These are phyloP conservation scores for Pichiaceae sp. DNA, from an alignment of 1,139 yeast species.

Conservation along the genomic window DNA sequence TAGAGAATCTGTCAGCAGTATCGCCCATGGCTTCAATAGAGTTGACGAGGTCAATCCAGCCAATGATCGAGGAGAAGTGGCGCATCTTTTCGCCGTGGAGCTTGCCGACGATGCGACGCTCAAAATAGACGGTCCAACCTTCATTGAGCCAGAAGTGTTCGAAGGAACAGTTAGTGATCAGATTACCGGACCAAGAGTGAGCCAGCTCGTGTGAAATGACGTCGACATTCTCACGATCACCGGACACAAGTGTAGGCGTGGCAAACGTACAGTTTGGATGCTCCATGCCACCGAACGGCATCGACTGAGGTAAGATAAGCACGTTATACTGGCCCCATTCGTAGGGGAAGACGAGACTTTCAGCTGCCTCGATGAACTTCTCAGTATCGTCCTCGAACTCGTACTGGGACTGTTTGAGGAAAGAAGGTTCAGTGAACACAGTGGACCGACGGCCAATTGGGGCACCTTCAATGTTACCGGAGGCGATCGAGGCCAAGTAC, in stretches of 20 bases:
- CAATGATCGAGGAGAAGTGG: conserved; percentile 77
- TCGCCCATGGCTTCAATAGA: conserved; percentile 56
- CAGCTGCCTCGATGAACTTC: conserved; percentile 74
- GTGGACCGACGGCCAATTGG: conserved; percentile 81
- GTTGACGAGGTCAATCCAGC: conserved; percentile 75
- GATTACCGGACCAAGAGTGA: conserved; percentile 88
- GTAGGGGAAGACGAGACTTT: conserved; percentile 66
- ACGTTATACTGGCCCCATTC: conserved; percentile 85
- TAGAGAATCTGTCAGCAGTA: conserved; percentile 45
- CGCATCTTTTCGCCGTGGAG: conserved; percentile 71
- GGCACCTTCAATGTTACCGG: conserved; percentile 67
- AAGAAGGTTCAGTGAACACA: conserved; percentile 71
- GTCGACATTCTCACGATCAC: conserved; percentile 79
- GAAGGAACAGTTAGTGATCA: conserved; percentile 87
- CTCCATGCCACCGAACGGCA: conserved; percentile 97
- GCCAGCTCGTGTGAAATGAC: conserved; percentile 91
- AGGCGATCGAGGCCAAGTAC: conserved; percentile 75
- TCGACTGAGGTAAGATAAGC: conserved; percentile 69
- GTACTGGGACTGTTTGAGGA: conserved; percentile 59
- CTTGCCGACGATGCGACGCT: conserved; percentile 72
- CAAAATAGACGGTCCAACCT: conserved; percentile 93
- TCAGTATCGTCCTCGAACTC: conserved; percentile 80
- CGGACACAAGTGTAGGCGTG: conserved; percentile 81
- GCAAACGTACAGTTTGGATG: conserved; percentile 88
- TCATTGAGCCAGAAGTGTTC: conserved; percentile 93